Evolutionary conservation across 495 filamentous ascomycete species (phyloP), one percentile per base, ranked within the genome.

Genomic region (Umbilicaria muhlenbergii): DNA sequence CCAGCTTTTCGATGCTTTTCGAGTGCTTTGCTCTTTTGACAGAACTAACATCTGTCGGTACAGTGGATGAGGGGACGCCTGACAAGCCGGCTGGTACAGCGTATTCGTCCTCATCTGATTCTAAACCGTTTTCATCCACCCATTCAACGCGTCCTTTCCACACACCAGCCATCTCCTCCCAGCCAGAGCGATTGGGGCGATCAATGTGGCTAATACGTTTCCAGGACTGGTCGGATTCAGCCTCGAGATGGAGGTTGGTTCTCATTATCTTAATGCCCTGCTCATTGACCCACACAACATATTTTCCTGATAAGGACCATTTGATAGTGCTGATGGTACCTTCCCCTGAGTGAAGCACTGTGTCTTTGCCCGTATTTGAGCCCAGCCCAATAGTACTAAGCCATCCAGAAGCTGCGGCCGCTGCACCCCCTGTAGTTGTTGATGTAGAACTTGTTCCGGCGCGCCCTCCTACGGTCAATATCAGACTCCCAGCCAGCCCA

Each of bases 231-330:
- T 94, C 89, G 2, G 69, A 60, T 47, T 92, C 83, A 5, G 72
- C 72, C 13, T 91, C 85, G 3, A 95, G 69, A 43, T 86, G 74
- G 18, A 94, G 59, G 54, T 87, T 87, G 3, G 83, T 84, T 36
- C 91, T 73, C 91, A 98, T 96, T 39, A 98, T 86, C 58, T 94
- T 94, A 54, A 94, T 87, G 1, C 91, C 91, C 51, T 89, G 80
- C 59, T 98, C 91, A 52, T 94, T 96, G 17, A 91, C 69, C 91
- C 91, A 98, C 0, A 75, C 81, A 2, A 96, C 82, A 57, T 83
- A 95, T 64, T 81, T 83, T 1, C 91, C 89, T 1, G 86, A 86
- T 43, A 85, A 55, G 0, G 86, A 94, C 86, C 87, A 98, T 57
- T 87, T 83, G 46, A 98, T 86, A 5, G 81, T 82, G 50, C 76